phyloP scores from a whole-genome alignment of 768 basidiomycete genomes.

The Pleurotus citrinopileatus region DNA sequence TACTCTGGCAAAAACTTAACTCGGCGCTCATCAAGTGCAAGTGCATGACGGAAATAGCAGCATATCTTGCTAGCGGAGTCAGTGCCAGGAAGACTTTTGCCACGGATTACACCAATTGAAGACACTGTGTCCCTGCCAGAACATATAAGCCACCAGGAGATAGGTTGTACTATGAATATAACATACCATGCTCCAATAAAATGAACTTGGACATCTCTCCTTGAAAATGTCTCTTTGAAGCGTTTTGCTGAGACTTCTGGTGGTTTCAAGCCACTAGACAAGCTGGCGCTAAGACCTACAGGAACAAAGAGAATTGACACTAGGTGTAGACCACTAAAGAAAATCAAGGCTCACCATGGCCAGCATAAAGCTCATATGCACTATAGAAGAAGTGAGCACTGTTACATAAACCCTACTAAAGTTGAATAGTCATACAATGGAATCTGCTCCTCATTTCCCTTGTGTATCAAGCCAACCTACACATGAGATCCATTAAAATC shows the following conservation, averaged over 20 bases:
- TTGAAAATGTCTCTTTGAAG: conserved; percentile 36
- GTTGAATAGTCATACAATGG: conserved; percentile 27
- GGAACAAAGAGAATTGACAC: too few relatives aligned
- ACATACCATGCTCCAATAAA: conserved; percentile 42
- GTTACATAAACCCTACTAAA: too few relatives aligned
- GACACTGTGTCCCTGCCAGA: conserved; percentile 44
- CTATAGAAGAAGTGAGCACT: conserved; percentile 18
- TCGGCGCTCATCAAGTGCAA: conserved; percentile 44
- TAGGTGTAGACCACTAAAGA: too few relatives aligned
- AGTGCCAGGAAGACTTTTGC: conserved; percentile 28
- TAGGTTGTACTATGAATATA: background rate
- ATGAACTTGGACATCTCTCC: conserved; percentile 29
- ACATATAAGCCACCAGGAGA: background rate
- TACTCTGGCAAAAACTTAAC: conserved; percentile 48
- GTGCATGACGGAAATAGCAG: conserved; percentile 42
- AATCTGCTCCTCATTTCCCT: conserved; percentile 39
- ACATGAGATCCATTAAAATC: background rate
- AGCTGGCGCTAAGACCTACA: too few relatives aligned
- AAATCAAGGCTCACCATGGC: conserved; percentile 21
- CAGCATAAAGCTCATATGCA: conserved; percentile 36
- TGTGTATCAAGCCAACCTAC: conserved; percentile 39
- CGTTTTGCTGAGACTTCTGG: background rate
- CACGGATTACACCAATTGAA: conserved; percentile 35
- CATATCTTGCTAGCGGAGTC: conserved; percentile 25
- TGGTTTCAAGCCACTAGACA: too few relatives aligned